Percentiles rank a stretch among this genome's conserved stretches.
Evolutionary conservation across 768 basidiomycete species (phyloP).

Genomic region (Boletus subparvulus): DNA sequence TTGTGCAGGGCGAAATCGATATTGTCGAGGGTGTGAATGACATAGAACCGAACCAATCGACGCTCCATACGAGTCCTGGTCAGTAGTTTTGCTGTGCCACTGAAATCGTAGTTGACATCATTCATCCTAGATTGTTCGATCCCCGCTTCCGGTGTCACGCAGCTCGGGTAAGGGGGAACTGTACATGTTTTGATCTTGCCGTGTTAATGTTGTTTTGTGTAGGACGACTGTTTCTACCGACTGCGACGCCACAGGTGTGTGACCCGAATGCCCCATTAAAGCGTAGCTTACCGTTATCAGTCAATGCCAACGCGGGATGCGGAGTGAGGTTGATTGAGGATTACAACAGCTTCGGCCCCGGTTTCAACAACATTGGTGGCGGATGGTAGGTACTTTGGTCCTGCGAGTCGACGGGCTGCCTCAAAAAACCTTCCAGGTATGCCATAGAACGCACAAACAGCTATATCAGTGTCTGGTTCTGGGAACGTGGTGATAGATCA

Average conservation of each 20-base stretch:
- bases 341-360: slow-evolving; percentile 26
- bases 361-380: slow-evolving; percentile 36
- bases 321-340: slow-evolving; percentile 31
- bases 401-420: not conserved
- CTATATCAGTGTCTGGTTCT: slow-evolving; percentile 43
- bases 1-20: slow-evolving; percentile 30
- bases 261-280: not conserved
- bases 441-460: slow-evolving; percentile 36
- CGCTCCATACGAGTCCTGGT: slow-evolving; percentile 58
- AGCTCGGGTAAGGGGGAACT: slow-evolving; percentile 24
- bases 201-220: not conserved
- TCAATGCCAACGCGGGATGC: slow-evolving; percentile 38
- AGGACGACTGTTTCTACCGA: slow-evolving; percentile 24
- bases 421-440: slow-evolving; percentile 28
- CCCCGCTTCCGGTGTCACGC: slow-evolving; percentile 18
- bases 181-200: not conserved
- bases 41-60: slow-evolving; percentile 47
- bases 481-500: slow-evolving; percentile 33
- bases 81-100: slow-evolving; percentile 2
- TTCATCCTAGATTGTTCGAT: slow-evolving; percentile 27
- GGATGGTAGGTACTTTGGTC: slow-evolving; percentile 34
- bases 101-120: not conserved
- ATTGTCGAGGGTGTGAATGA: slow-evolving; percentile 50
- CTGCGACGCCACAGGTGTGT: slow-evolving; percentile 24
- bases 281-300: slow-evolving; percentile 10